Evolutionary conservation across 169 alveolate genomes (phyloP).

Genomic region (Plasmodium reichenowi): DNA sequence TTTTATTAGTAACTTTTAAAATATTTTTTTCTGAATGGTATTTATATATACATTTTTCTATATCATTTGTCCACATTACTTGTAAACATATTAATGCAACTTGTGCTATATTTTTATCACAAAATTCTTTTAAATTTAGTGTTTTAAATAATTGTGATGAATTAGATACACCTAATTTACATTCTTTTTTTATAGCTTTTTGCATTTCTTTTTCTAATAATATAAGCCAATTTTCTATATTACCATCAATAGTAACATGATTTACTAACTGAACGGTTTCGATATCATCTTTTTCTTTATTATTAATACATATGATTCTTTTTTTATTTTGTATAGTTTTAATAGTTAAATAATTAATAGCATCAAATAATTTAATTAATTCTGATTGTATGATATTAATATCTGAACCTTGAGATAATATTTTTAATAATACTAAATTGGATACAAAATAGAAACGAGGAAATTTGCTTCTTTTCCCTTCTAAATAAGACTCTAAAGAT

Average conservation of each 20-base stretch:
- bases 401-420: conserved; percentile 96
- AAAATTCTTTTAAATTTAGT: conserved; percentile 91
- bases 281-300: conserved; percentile 90
- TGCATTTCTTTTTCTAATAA: conserved; percentile 94
- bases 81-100: conserved; percentile 94
- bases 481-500: conserved; percentile 95
- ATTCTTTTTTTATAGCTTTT: conserved; percentile 89
- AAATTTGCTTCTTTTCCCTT: conserved; percentile 97
- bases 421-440: conserved; percentile 95
- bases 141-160: conserved; percentile 87
- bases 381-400: conserved; percentile 95
- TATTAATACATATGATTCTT: conserved; percentile 82
- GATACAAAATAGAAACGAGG: conserved; percentile 98
- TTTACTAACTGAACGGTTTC: conserved; percentile 92
- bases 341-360: conserved; percentile 93
- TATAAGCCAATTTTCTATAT: conserved; percentile 97
- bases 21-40: conserved; percentile 88
- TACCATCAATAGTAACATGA: conserved; percentile 96
- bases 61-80: conserved; percentile 95
- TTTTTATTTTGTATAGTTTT: conserved; percentile 83
- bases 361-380: conserved; percentile 96
- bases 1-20: conserved; percentile 82
- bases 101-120: conserved; percentile 93
- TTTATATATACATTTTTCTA: conserved; percentile 94
- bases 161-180: conserved; percentile 88